These are phyloP conservation scores for Melastoma malabathricum DNA, from an alignment of 345 rosid genomes.

Conservation along the genomic window DNA sequence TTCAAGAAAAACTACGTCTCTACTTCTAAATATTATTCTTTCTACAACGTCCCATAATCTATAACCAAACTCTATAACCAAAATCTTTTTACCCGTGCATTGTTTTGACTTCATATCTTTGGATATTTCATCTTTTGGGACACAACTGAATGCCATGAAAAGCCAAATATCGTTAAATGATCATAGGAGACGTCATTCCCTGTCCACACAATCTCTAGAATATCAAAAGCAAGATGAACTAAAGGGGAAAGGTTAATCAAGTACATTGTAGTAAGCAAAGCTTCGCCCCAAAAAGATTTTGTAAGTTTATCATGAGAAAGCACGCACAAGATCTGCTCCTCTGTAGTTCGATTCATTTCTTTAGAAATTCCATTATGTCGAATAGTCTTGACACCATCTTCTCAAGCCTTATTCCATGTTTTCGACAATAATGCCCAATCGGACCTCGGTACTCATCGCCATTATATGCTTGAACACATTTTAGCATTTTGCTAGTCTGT, in stretches of 20 bases:
- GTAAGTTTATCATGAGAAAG: background rate
- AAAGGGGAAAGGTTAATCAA: constrained; percentile 1
- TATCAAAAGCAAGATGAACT: background rate
- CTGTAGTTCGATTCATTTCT: constrained; percentile 1
- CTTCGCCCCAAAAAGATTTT: constrained; percentile 2
- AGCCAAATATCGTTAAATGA: too few species aligned
- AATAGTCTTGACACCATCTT: background rate
- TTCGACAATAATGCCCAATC: background rate
- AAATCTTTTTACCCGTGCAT: background rate
- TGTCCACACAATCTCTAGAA: background rate
- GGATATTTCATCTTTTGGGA: constrained; percentile 3
- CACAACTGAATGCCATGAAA: background rate
- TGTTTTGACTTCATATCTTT: background rate
- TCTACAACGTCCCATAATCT: background rate
- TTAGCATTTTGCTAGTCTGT: background rate
- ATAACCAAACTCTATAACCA: background rate
- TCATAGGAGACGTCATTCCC: constrained; percentile 2
- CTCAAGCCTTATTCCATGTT: background rate
- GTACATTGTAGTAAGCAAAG: background rate
- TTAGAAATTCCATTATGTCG: constrained; percentile 4
- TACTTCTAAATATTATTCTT: background rate
- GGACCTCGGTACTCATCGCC: background rate
- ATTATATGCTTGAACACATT: background rate
- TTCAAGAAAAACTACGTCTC: background rate
- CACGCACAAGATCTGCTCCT: background rate